Percentiles rank a stretch among this genome's conserved stretches.
phyloP scores from a whole-genome alignment of 2,329 filamentous ascomycete species.

The Cephalotrichum gorgonifer region DNA sequence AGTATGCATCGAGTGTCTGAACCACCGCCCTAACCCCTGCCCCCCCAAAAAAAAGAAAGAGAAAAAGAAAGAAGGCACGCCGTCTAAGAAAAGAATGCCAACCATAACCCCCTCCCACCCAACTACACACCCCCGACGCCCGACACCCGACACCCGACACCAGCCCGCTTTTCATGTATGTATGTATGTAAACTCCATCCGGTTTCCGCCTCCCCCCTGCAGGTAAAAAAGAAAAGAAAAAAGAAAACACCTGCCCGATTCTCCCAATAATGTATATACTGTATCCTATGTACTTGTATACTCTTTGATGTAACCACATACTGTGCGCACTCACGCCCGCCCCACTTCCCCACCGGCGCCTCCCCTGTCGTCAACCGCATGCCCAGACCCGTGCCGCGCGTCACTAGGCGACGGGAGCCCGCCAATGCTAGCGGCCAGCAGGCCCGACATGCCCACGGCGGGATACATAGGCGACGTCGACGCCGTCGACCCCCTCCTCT shows the following conservation, averaged over 20 bases:
- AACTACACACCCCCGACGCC: too few relatives aligned
- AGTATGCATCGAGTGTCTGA: background rate
- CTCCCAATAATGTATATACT: background rate
- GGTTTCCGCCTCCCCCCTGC: too few relatives aligned
- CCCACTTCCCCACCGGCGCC: background rate
- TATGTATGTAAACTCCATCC: too few relatives aligned
- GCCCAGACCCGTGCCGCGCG: background rate
- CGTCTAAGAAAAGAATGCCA: background rate
- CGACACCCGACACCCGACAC: too few relatives aligned
- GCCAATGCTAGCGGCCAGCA: conserved; percentile 11
- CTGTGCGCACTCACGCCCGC: background rate
- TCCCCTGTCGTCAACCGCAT: background rate
- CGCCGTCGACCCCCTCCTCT: conserved; percentile 9
- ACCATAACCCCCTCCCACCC: too few relatives aligned
- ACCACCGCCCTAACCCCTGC: background rate
- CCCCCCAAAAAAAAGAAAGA: background rate
- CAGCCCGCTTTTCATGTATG: too few relatives aligned
- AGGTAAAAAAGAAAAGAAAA: background rate
- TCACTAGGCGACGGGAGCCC: conserved; percentile 7
- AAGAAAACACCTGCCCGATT: too few relatives aligned
- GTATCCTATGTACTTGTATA: background rate
- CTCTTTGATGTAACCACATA: background rate
- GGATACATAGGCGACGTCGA: conserved; percentile 9
- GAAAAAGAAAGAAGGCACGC: background rate
- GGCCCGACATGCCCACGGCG: conserved; percentile 11